Base-by-base conservation (phyloP, 192 early-diverging fungal genomes). In the Coemansia sp. region DNA sequence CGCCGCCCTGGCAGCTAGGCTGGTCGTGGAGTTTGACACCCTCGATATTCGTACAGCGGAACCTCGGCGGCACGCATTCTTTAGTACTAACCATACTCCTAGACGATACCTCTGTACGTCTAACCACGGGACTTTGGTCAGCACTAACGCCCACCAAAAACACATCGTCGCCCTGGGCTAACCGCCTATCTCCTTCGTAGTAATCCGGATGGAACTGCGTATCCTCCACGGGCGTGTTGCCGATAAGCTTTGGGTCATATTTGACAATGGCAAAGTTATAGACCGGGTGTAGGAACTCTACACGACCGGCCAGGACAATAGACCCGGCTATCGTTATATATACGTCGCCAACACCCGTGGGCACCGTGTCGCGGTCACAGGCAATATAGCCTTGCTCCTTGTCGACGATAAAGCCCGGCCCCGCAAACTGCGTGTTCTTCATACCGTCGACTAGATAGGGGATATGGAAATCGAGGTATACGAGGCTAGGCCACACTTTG, bases 281-380 rank as follows among this genome's bases (percentile, higher is more conserved):
- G 1, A 90, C 88, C 0, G 95, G 97, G 65, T 98, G 97, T n/a
- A 95, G 72, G 62, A 93, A 92, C 3, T 92, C 73, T 22, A 96
- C 87, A 29, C 86, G 86, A 16, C 89, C 97, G 0, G 92, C 92
- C 70, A 98, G 88, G 50, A 95, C 92, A 29, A 97, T 87, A 16
- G 91, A 92, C 68, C 95, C 92, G 50, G 92, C 94, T 69, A 98
- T 92, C 0, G 97, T 97, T 53, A 98, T 83, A 64, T 86, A 84
- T 47, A 97, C 89, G 69, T 98, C 97, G 40, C 95, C 94, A 41
- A 96, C 78, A 33, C 86, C 86, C 68, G 93, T 92, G 0, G 94
- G 95, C 39, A 98, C 94, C 16, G 93, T 92, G 71, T 94, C 92
- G 38, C 95, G 91, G 62, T 93, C 92, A 69, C 92, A 92, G 40